Percentiles rank a stretch among this genome's conserved stretches.
These are phyloP conservation scores for Quercus tomentella DNA, from an alignment of 331 rosid genomes.

Conservation along the genomic window DNA sequence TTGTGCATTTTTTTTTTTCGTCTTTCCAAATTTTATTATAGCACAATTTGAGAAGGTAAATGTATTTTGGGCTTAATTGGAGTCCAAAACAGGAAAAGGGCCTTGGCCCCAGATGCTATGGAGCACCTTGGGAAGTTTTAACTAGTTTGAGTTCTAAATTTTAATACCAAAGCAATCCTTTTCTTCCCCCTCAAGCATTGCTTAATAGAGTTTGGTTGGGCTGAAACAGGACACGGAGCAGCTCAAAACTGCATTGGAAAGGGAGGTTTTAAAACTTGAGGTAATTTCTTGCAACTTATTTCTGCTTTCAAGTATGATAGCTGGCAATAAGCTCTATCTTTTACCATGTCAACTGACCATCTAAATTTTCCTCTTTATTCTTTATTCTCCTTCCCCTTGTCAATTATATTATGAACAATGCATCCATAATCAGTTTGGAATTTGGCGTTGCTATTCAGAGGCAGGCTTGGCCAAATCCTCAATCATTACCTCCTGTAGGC, in stretches of 20 bases:
- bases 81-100: background rate
- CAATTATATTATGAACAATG: constrained; percentile 2
- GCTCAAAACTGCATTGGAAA: constrained; percentile 65
- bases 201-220: constrained; percentile 27
- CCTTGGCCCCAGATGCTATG: too few species aligned
- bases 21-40: background rate
- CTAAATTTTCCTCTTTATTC: background rate
- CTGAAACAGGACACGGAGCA: constrained; percentile 75
- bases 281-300: constrained; percentile 32
- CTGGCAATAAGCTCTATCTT: background rate
- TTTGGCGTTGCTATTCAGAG: constrained; percentile 44
- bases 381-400: background rate
- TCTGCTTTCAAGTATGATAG: background rate
- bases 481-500: constrained; percentile 42
- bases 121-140: background rate
- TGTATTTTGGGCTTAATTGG: background rate
- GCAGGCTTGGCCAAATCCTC: constrained; percentile 47
- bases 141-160: background rate
- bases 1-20: background rate
- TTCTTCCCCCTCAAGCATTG: background rate
- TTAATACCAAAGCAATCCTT: background rate
- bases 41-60: background rate
- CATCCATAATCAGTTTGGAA: constrained; percentile 18
- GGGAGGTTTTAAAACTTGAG: constrained; percentile 70
- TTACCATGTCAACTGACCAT: background rate